Conservation (phyloP, 768 basidiomycete genomes). For the Boletus rufocinnamomeus region DNA sequence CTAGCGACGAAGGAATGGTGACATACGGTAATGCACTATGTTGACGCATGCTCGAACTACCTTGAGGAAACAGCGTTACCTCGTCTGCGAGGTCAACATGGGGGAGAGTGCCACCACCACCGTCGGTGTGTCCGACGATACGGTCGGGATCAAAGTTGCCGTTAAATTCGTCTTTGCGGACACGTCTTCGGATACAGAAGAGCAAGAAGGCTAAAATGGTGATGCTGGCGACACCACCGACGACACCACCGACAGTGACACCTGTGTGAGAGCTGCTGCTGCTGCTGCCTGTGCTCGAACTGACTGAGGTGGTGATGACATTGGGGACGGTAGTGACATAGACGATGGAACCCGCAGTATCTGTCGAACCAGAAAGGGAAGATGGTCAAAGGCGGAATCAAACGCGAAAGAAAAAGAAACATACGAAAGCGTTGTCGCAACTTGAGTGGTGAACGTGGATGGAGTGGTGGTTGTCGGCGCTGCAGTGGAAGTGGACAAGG, state of each 20-base stretch:
- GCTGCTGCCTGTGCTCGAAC: neutral
- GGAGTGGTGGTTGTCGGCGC: neutral
- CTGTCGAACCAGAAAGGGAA: slow-evolving; percentile 21
- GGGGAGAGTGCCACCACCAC: slow-evolving; percentile 23
- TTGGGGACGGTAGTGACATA: slow-evolving; percentile 21
- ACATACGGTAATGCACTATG: slow-evolving; percentile 15
- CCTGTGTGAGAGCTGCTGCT: slow-evolving; percentile 31
- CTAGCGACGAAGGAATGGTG: slow-evolving; percentile 5
- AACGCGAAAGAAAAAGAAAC: neutral
- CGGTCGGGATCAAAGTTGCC: slow-evolving; percentile 53
- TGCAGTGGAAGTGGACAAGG: neutral
- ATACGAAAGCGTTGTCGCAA: slow-evolving; percentile 20
- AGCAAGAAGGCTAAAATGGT: slow-evolving; percentile 30
- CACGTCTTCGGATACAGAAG: slow-evolving; percentile 31
- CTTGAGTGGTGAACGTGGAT: slow-evolving; percentile 19
- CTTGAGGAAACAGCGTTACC: slow-evolving; percentile 28
- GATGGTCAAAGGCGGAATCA: neutral
- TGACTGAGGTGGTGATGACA: slow-evolving; percentile 17
- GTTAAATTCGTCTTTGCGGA: slow-evolving; percentile 44
- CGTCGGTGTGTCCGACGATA: slow-evolving; percentile 32
- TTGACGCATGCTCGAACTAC: slow-evolving; percentile 27
- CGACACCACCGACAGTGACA: slow-evolving; percentile 55
- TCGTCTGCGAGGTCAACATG: slow-evolving; percentile 32
- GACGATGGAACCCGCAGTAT: slow-evolving; percentile 23
- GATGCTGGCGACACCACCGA: slow-evolving; percentile 44